A percentile compares a stretch with the other conserved stretches of the same genome.
Conservation (phyloP, 73 alveolate species). For the Blepharisma japonicum region DNA sequence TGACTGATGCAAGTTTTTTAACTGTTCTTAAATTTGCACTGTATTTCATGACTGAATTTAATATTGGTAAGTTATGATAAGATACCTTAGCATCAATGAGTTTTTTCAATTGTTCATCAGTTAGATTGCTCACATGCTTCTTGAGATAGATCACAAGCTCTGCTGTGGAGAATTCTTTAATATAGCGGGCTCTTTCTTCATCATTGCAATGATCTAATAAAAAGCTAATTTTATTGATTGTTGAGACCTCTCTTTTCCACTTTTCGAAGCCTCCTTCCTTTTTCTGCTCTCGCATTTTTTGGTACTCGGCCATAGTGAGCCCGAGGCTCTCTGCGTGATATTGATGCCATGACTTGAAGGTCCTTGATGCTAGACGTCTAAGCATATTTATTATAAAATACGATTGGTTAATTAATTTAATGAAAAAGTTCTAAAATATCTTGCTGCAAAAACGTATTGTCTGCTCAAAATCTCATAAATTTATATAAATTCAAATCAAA, state of each 20-base stretch:
- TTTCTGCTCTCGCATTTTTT: not conserved
- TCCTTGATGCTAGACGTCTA: not conserved
- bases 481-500: too few relatives aligned
- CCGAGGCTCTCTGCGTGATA: constrained; percentile 20
- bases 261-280: not conserved
- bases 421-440: too few relatives aligned
- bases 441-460: too few relatives aligned
- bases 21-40: not conserved
- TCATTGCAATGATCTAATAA: constrained; percentile 3
- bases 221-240: not conserved
- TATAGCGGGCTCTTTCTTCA: not conserved
- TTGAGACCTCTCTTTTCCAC: not conserved
- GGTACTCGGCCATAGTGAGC: not conserved
- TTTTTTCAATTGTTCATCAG: not conserved
- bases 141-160: not conserved
- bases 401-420: too few relatives aligned
- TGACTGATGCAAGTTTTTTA: not conserved
- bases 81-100: not conserved
- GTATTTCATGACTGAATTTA: not conserved
- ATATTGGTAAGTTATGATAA: not conserved
- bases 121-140: not conserved
- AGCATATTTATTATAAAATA: not conserved
- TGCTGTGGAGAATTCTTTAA: constrained; percentile 25
- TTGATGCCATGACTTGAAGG: constrained; percentile 11
- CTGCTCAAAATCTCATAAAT: too few relatives aligned